These are phyloP conservation scores for Mycosphaerella arachidis DNA, from an alignment of 2,329 filamentous ascomycete species.

Conservation along the genomic window DNA sequence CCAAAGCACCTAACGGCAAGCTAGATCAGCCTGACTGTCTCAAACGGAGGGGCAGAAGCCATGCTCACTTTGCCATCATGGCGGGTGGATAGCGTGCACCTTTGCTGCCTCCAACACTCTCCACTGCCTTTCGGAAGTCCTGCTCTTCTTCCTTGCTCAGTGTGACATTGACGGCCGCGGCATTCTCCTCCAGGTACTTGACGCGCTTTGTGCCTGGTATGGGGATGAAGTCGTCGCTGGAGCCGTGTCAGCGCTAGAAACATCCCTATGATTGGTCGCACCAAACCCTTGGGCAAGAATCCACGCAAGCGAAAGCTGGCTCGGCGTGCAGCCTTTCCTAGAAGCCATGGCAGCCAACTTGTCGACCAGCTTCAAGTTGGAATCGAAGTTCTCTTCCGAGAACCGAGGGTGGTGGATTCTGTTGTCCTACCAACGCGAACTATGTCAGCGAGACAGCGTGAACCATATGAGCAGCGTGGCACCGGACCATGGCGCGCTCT, in stretches of 20 bases:
- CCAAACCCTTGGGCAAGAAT: slow-evolving; percentile 28
- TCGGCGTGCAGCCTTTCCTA: slow-evolving; percentile 29
- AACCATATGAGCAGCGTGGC: too few species aligned
- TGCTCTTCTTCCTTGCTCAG: slow-evolving; percentile 26
- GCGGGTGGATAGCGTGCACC: slow-evolving; percentile 27
- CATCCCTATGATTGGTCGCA: slow-evolving; percentile 11
- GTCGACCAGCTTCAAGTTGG: slow-evolving; percentile 33
- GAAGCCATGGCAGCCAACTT: slow-evolving; percentile 25
- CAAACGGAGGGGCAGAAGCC: too few species aligned
- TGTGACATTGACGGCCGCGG: slow-evolving; percentile 19
- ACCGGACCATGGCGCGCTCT: too few species aligned
- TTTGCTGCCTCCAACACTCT: slow-evolving; percentile 29
- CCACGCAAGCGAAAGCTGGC: slow-evolving; percentile 32
- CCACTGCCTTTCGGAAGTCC: slow-evolving; percentile 28
- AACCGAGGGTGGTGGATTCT: slow-evolving; percentile 30
- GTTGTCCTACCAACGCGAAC: slow-evolving; percentile 15
- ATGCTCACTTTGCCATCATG: slow-evolving; percentile 21
- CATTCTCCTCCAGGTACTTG: slow-evolving; percentile 29
- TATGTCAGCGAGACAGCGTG: too few species aligned
- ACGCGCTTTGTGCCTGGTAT: slow-evolving; percentile 39
- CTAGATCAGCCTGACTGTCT: too few species aligned
- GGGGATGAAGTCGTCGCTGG: slow-evolving; percentile 39
- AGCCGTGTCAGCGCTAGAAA: slow-evolving; percentile 27
- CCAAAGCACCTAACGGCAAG: slow-evolving; percentile 18
- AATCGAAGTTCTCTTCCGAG: slow-evolving; percentile 27